Base-by-base conservation (phyloP, 352 stramenopile species). In the Phytophthora europaea region DNA sequence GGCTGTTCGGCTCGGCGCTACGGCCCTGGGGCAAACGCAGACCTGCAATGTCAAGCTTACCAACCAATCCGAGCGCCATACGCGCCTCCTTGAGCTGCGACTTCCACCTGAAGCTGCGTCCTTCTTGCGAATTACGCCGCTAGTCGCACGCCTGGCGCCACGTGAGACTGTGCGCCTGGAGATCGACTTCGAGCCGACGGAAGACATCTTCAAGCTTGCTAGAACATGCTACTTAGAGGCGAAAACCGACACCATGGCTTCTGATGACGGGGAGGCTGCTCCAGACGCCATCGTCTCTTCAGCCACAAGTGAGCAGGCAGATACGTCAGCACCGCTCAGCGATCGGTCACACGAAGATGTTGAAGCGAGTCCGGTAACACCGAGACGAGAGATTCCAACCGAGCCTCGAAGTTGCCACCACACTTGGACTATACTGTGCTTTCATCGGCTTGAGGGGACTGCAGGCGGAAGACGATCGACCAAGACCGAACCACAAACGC, bases 351-450 rank as follows among this genome's bases (percentile, higher is more conserved):
- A 65, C 1, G 53, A 62, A 38, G 22, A 56, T 40, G 13, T 10
- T 26, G 36, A 61, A 43, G n/a, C 38, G 16, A 26, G 4, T 3
- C 38, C 31, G 31, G 13, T 7, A 23, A 40, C 33, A 16, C 23
- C 59, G 63, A 58, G 28, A 4, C 4, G 22, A 7, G 73, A 75
- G 3, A 51, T 89, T 8, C 23, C 45, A 10, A 34, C 26, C 0
- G 87, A 96, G 60, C 76, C 82, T 22, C 88, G 86, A 43, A 93
- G 90, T 58, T 80, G 89, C 28, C 91, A 98, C 38, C 85, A 89
- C 16, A 88, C 52, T 13, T 98, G 88, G 89, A 92, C 75, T 2
- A 51, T 97, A 3, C 73, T 92, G 2, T 97, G 85, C 73, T 97
- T 94, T 36, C 70, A 84, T 15, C 71, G 77, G 0, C 47, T 23